Evolutionary conservation across 2,329 filamentous ascomycete species (phyloP), one percentile per base, ranked within the genome.

Genomic region (Trematosphaeria pertusa): DNA sequence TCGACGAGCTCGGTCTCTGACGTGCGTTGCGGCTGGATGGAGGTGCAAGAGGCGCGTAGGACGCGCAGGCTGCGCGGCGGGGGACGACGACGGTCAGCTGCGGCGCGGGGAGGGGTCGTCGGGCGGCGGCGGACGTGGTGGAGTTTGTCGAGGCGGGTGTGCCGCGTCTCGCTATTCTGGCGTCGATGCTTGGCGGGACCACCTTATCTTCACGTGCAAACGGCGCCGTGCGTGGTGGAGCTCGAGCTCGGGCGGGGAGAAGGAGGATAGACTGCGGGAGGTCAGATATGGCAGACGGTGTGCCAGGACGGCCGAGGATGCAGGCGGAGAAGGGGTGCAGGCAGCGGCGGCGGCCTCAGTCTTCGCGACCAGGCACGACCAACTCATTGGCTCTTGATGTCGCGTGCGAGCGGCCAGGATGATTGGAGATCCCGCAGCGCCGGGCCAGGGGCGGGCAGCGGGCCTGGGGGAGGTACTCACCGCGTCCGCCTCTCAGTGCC

Each of bases 1-100:
- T 66, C 60, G 73, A 75, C 76, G 76, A 73, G 64, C 63, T 56
- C 57, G 64, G 58, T 56, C 35, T 55, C 43, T 58, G 62, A 59
- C 52, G 58, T 49, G 62, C 52, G 47, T 52, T 50, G 52, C 38
- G 55, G 54, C 46, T 44, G 37, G n/a, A 46, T 9, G 37, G 40
- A 44, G 43, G 38, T 39, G 50, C 39, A 42, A 46, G 41, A 41
- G 45, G 65, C 61, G 64, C 64, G 47, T 38, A 43, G 41, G 54
- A 67, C 61, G 67, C 66, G 65, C 65, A 62, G 60, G 36, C 14
- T 45, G 59, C 64, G 66, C 62, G 59, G 44, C 20, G 52, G 57
- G 52, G 43, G 41, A 20, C 34, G 50, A 15, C 36, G 48, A 43
- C 41, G 46, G 40, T 52, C 59, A 55, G 48, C 52, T 48, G 52